Evolutionary conservation across 805 yeast species (phyloP), one percentile per base, ranked within the genome.

Genomic region (Metschnikowia baotianmanensis): DNA sequence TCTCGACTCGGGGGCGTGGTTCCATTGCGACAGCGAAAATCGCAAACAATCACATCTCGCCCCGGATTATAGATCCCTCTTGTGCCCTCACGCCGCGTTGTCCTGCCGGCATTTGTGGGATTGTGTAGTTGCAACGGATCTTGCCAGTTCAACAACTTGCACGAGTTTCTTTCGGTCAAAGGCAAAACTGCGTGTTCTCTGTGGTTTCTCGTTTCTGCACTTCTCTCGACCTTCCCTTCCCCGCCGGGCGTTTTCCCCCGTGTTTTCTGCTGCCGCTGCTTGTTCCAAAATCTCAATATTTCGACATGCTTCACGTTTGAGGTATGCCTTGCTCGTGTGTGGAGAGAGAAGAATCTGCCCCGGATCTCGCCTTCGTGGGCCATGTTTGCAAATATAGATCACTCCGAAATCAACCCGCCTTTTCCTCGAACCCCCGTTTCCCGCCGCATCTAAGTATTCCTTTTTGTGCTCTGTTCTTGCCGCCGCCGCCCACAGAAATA

Each of bases 241-340:
- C 22, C 23, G 24, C 10, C 36, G 21, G 24, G 24, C 25, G 13
- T 25, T 9, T 21, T n/a, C 10, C 22, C 34, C 27, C 21, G 38
- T 39, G 26, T 21, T 19, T 11, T 28, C 27, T 39, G 22, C 42
- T 39, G 34, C n/a, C n/a, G n/a, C 34, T 39, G 28, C 38, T 17
- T n/a, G 16, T 17, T 23, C 29, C 38, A 31, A 23, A 33, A 33
- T 23, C 30, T 39, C 42, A 17, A 20, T 11, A 23, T 34, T 34
- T 39, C 17, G 31, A 39, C 38, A 39, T 39, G 42, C 42, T 29
- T 26, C 31, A 34, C 34, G 12, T 13, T 28, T 34, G 28, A 39
- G 17, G 38, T 34, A 39, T 39, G 42, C 42, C 34, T 29, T 29
- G 23, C 36, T 20, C 33, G 28, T 32, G 15, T 26, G 36, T 38